Evolutionary conservation across 495 filamentous ascomycete species (phyloP).

Genomic region (Cercophora scortea): DNA sequence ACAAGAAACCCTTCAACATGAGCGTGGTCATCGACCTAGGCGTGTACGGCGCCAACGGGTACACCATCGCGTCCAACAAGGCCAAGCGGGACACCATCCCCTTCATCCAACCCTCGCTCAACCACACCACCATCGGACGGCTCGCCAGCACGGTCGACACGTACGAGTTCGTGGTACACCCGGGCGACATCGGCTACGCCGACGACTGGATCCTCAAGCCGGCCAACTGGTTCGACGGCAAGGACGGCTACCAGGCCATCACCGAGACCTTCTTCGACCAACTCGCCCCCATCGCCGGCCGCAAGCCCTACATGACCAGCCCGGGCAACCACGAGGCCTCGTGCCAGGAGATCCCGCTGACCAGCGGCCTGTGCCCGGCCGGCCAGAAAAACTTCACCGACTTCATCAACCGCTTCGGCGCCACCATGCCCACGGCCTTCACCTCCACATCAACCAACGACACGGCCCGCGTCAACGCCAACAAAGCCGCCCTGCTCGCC

Average conservation of each 20-base stretch:
- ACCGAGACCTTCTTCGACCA: constrained; percentile 36
- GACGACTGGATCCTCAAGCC: constrained; percentile 38
- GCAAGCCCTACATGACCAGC: constrained; percentile 37
- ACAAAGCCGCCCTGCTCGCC: constrained; percentile 38
- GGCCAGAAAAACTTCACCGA: constrained; percentile 57
- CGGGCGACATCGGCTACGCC: constrained; percentile 42
- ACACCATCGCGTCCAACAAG: constrained; percentile 39
- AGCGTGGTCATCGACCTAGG: constrained; percentile 37
- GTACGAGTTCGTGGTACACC: constrained; percentile 55
- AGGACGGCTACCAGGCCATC: constrained; percentile 36
- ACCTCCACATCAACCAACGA: constrained; percentile 33
- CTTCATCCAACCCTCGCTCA: constrained; percentile 44
- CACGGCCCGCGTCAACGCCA: constrained; percentile 37
- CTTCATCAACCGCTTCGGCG: constrained; percentile 47
- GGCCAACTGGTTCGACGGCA: constrained; percentile 34
- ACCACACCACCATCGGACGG: constrained; percentile 53
- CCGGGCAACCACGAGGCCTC: constrained; percentile 39
- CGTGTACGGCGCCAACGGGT: constrained; percentile 50
- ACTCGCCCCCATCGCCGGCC: constrained; percentile 33
- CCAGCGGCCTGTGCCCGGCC: constrained; percentile 38
- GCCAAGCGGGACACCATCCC: constrained; percentile 48
- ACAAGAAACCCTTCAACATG: constrained; percentile 33
- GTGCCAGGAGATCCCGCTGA: constrained; percentile 35
- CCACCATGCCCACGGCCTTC: constrained; percentile 43
- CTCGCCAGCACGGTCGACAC: constrained; percentile 47